Evolutionary conservation across 2,329 filamentous ascomycete genomes (phyloP), one percentile per base, ranked within the genome.

Genomic region (Hypocrella siamensis): DNA sequence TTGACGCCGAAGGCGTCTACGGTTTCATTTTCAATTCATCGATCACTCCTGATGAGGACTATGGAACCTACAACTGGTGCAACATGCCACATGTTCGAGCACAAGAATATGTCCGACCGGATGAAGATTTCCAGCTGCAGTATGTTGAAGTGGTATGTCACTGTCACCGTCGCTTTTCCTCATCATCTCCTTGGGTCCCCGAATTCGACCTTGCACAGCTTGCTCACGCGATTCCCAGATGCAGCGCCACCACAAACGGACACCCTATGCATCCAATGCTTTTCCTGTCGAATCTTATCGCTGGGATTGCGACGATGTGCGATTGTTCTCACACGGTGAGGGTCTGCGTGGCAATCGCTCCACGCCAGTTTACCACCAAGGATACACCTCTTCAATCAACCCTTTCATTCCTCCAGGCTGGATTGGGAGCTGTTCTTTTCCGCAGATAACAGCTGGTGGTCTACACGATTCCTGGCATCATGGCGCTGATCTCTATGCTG

Each of bases 21-120:
- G 80, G 78, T 2, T 86, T 84, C 48, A 64, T 81, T 14, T 90
- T 76, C 55, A 74, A 83, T 45, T 65, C 67, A 21, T 82, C 78
- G 1, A 41, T 56, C 2, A 67, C 69, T 0, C 70, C 79, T 0
- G 55, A 62, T 33, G 46, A 53, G 1, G 42, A 59, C 24, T 77
- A 80, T 52, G 70, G 72, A 5, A 63, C 57, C 2, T 86, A 86
- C 53, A 84, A 88, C 51, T 88, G 67, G 65, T 90, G 82, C 54
- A 86, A 90, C 46, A 90, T 90, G 80, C 82, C 83, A 1, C 83
- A 88, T 54, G 77, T 81, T n/a, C 66, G 80, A 19, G 56, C 51
- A 16, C 52, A 53, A 11, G 78, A 82, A 44, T 90, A 90, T 46
- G 51, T 63, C 11, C 62, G 53, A 37, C 58, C 67, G 0, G 43